phyloP scores from a whole-genome alignment of 305 asterid genomes.

The Solanum aculeatissimum region DNA sequence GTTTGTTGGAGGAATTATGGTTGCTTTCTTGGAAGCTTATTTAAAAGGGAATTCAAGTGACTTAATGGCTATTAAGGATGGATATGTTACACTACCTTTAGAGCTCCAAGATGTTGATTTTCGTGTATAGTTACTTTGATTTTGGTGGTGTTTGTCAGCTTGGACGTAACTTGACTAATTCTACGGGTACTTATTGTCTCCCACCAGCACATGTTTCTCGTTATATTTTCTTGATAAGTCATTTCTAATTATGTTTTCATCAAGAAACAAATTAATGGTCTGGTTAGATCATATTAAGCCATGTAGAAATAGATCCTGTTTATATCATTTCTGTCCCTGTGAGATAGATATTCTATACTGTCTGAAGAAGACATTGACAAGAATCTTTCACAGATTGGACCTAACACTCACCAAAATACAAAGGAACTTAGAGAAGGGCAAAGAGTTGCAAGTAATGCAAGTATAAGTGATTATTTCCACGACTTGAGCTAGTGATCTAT shows the following conservation, averaged over 20 bases:
- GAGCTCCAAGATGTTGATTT: conserved; percentile 44
- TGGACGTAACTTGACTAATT: background rate
- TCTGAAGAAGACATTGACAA: too few species aligned
- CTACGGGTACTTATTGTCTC: background rate
- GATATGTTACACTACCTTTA: conserved; percentile 34
- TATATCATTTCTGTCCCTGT: background rate
- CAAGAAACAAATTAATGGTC: background rate
- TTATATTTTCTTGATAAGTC: background rate
- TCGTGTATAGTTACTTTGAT: conserved; percentile 4
- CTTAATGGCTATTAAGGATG: conserved; percentile 39
- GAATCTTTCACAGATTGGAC: too few species aligned
- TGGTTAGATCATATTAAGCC: background rate
- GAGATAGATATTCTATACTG: background rate
- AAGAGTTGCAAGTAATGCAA: too few species aligned
- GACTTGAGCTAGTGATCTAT: too few species aligned
- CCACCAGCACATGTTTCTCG: background rate
- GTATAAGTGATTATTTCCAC: background rate
- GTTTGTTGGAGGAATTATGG: conserved; percentile 60
- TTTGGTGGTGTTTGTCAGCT: background rate
- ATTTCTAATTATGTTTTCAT: background rate
- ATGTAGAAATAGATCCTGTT: too few species aligned
- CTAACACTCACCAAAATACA: too few species aligned
- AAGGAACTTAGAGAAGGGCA: too few species aligned
- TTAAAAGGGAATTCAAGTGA: conserved; percentile 33
- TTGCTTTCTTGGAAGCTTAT: conserved; percentile 64